Percentiles rank a stretch among this genome's conserved stretches.
Evolutionary conservation across 345 rosid genomes (phyloP).

Genomic region (rapeseed (Brassica napus)): Da-Ae NC_063435.1:5368501-5369000

Average conservation of each 20-base stretch:
- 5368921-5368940: neutral
- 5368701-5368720: neutral
- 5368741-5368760: neutral
- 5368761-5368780: neutral
- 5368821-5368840: neutral
- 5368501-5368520: neutral
- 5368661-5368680: neutral
- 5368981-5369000: neutral
- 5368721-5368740: neutral
- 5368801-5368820: neutral
- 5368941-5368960: neutral
- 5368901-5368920: neutral
- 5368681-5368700: neutral
- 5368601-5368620: neutral
- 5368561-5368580: conserved; percentile 6
- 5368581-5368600: neutral
- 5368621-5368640: neutral
- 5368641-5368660: conserved; percentile 6
- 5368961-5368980: neutral
- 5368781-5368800: neutral
- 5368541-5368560: conserved; percentile 9
- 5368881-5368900: neutral
- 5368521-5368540: neutral
- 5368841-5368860: neutral
- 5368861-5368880: neutral